Evolutionary conservation across 164 flowering plant genomes (phyloP).

Genomic region (Sextonia rubra): DNA sequence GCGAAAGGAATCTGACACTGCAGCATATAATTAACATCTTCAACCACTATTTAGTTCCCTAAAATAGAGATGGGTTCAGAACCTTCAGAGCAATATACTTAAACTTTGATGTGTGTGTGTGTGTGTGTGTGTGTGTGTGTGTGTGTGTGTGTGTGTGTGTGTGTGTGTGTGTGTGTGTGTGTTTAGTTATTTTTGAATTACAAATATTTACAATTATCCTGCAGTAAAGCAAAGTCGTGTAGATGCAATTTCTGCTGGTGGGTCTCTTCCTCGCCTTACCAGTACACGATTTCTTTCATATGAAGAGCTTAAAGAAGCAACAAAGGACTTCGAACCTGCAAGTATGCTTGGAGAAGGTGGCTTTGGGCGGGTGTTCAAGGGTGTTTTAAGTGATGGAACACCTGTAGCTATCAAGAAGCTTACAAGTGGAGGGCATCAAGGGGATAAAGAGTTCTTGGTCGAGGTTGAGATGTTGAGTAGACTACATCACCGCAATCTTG

Average conservation of each 20-base stretch:
- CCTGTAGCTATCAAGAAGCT: slow-evolving; percentile 97
- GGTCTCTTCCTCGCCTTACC: slow-evolving; percentile 69
- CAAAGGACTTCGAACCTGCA: slow-evolving; percentile 75
- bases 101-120: too few species aligned
- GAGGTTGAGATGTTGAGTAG: slow-evolving; percentile 99
- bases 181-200: background rate
- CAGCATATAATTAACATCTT: too few species aligned
- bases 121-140: too few species aligned
- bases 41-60: too few species aligned
- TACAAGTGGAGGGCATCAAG: slow-evolving; percentile 81
- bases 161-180: too few species aligned
- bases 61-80: background rate
- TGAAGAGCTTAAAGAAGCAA: slow-evolving; percentile 93
- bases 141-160: too few species aligned
- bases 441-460: slow-evolving; percentile 87
- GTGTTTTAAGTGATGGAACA: slow-evolving; percentile 92
- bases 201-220: background rate
- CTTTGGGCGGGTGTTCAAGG: slow-evolving; percentile 91
- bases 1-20: too few species aligned
- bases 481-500: slow-evolving; percentile 96
- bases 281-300: slow-evolving; percentile 81
- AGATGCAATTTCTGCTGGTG: slow-evolving; percentile 42
- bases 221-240: slow-evolving; percentile 52
- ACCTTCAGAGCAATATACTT: background rate
- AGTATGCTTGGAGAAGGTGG: slow-evolving; percentile 98